Evolutionary conservation across 495 filamentous ascomycete genomes (phyloP), one percentile per base, ranked within the genome.

Genomic region (Aspergillus cristatus): DNA sequence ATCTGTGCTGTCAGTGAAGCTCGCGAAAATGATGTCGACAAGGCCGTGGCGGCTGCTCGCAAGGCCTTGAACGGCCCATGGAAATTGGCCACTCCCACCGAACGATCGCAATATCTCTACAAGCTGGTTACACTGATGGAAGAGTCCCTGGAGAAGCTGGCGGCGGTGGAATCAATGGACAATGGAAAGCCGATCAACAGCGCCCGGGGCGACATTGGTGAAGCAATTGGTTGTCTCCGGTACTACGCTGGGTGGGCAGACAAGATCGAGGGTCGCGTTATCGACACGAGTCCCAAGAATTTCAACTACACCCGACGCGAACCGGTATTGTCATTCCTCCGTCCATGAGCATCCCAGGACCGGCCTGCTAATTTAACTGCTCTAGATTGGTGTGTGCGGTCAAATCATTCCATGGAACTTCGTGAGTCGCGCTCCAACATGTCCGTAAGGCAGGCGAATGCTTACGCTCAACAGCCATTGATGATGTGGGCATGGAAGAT

Each of bases 191-290:
- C 85, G 2, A 88, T 88, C 53, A 57, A 58, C 4, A 80, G 82
- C 22, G 70, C 86, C 1, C 75, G 65, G 37, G 81, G 82, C 31
- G 85, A 95, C 49, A 45, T 94, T 18, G 67, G 57, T 51, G 86
- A 90, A 48, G 78, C 84, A 14, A 54, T 74, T 20, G 70, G 68
- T 11, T 75, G 75, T n/a, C 55, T 95, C 30, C 78, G 78, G 45
- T 94, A 95, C 60, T 96, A 93, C 44, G 85, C 71, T 29, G 89
- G 89, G 13, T 95, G 75, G 48, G 83, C 88, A 18, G 88, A 96
- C 63, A 95, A 96, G 65, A 75, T 91, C 49, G 78, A 85, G 50
- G 90, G 90, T 28, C 82, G 88, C 58, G 80, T 83, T 13, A 91
- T 96, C 47, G 79, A 87, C 47, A 85, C 82, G 16, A 76, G 71